A percentile compares a stretch with the other conserved stretches of the same genome.
Conservation (phyloP, 2,329 filamentous ascomycete species). For the Lachnellula arida region DNA sequence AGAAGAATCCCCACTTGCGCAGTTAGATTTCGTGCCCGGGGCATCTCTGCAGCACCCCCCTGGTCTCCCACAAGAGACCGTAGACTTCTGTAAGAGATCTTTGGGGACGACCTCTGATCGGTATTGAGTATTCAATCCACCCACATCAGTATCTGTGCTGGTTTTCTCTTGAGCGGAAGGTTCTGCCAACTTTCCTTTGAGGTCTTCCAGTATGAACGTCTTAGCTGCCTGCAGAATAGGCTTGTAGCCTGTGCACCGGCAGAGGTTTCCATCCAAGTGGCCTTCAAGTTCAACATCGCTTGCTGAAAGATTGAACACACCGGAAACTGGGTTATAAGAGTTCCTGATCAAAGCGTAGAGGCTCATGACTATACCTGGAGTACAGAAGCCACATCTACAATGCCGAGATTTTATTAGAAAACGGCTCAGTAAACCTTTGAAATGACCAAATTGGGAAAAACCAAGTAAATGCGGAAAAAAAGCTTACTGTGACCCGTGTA, state of each 20-base stretch:
- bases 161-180: too few relatives aligned
- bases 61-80: conserved; percentile 49
- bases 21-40: conserved; percentile 64
- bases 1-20: conserved; percentile 46
- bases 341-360: conserved; percentile 90
- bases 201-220: conserved; percentile 60
- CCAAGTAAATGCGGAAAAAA: too few relatives aligned
- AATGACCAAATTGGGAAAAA: conserved; percentile 8
- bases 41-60: conserved; percentile 67
- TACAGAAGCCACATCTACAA: conserved; percentile 91
- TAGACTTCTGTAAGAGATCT: conserved; percentile 39
- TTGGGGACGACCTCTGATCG: conserved; percentile 16
- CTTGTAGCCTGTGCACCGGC: conserved; percentile 88
- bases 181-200: conserved; percentile 42
- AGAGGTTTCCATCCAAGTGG: conserved; percentile 90
- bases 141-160: conserved; percentile 41
- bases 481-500: conserved; percentile 55
- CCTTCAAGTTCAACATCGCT: conserved; percentile 78
- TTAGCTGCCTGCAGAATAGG: conserved; percentile 93
- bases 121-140: conserved; percentile 69
- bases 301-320: conserved; percentile 42
- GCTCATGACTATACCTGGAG: conserved; percentile 97
- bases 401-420: conserved; percentile 53
- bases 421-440: conserved; percentile 29
- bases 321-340: conserved; percentile 55